phyloP scores from a whole-genome alignment of 768 basidiomycete genomes.

The Auricularia cornea region DNA sequence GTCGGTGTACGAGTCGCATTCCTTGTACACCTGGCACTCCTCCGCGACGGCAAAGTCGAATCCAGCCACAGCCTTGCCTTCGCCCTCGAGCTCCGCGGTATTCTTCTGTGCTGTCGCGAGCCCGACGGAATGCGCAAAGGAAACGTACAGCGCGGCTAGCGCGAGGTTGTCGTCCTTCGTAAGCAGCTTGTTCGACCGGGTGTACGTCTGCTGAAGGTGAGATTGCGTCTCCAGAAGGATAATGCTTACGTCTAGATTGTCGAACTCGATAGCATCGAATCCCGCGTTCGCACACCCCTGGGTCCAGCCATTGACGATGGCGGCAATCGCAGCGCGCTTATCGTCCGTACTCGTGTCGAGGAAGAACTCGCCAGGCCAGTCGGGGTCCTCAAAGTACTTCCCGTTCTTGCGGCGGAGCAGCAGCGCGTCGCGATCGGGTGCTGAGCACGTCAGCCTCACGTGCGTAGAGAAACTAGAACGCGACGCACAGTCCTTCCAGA shows the following conservation, averaged over 20 bases:
- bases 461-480: too few relatives aligned
- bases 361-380: neutral
- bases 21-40: neutral
- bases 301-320: neutral
- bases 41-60: neutral
- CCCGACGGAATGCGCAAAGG: neutral
- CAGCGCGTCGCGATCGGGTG: neutral
- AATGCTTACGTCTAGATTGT: neutral
- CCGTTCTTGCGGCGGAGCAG: neutral
- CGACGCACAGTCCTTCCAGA: neutral
- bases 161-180: neutral
- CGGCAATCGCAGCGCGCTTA: neutral
- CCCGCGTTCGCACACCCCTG: neutral
- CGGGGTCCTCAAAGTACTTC: neutral
- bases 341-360: neutral
- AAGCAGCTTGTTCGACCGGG: neutral
- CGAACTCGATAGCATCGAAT: neutral
- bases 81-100: neutral
- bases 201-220: neutral
- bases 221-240: neutral
- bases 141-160: neutral
- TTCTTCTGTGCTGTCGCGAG: neutral
- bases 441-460: too few relatives aligned
- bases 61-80: neutral
- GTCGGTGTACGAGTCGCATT: neutral